Evolutionary conservation across 192 early-diverging fungal genomes (phyloP), one percentile per base, ranked within the genome.

Genomic region (Gamsiella multidivaricata): DNA sequence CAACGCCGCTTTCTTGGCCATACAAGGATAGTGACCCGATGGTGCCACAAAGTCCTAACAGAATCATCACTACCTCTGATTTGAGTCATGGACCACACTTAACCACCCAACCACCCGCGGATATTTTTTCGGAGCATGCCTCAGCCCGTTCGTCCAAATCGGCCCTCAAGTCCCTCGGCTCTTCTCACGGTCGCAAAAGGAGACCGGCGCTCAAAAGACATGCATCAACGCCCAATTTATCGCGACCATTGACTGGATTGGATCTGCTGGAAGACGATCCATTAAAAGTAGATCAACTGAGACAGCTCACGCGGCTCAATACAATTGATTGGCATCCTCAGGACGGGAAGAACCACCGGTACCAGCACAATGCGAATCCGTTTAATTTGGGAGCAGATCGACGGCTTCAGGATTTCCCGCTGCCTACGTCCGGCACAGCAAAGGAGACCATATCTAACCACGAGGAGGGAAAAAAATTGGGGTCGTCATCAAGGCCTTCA

Each of bases 181-280:
- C 52, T 6, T 33, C 45, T 1, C 15, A 20, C 32, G 37, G 39
- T 37, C 41, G n/a, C 20, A 60, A 51, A 12, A 61, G 34, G 41
- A 36, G 63, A 26, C 64, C 72, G 2, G 34, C 33, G n/a, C 55
- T 74, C n/a, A 37, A 55, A 10, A 50, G 65, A 49, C 61, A 64
- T 47, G 53, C 42, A 5, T 78, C 74, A 15, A 69, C 61, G 10
- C 74, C 74, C 45, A 69, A 68, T 11, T 25, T 78, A 45, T 78
- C 74, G 8, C 50, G 54, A 1, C 17, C 65, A 3, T 20, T 66
- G 22, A 78, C 74, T 3, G 74, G 74, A 2, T 54, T 78, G 34
- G 54, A 64, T 23, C 43, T 60, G 7, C 29, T 78, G 61, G 74
- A 69, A 39, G 60, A 68, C 20, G 74, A 78, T 55, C 74, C 74